Evolutionary conservation across 1,139 yeast species (phyloP), one percentile per base, ranked within the genome.

Genomic region (Yamadazyma dendronema): DNA sequence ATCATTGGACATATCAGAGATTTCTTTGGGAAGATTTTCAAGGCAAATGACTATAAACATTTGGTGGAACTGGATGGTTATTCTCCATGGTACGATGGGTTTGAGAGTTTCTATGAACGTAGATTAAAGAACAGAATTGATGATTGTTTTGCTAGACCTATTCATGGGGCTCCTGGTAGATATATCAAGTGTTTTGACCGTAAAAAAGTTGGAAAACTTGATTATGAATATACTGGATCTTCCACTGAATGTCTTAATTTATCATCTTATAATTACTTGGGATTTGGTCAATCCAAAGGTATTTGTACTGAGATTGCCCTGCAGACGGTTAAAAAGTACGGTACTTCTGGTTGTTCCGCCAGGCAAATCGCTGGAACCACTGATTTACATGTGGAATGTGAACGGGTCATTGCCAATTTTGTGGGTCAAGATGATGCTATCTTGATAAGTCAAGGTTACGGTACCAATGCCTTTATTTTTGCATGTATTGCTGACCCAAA

Each of bases 131-230:
- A 77, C 48, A 84, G 96, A 62, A 78, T 92, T 46, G 96, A 86
- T 55, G 97, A 92, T 61, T 89, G 97, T 61, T 92, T 92, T 62
- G 88, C 95, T 4, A 80, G 97, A 57, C 97, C 97, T 25, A 87
- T 95, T 23, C 85, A 87, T 42, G 97, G 97, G 29, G 98, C 92
- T 23, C 98, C 99, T 1, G 99, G 99, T 17, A 79, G 99, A 59
- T 83, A 72, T 53, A 81, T 92, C 52, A 77, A 81, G 40, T 81
- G 95, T 52, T 80, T 84, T 53, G 90, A 88, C 52, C 78, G 98
- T 49, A 67, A 71, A 28, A 73, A 90, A 12, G 68, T 72, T 30
- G 83, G 84, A 46, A 75, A 77, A 53, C 77, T 78, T 56, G 67
- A 68, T 47, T 87, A 77, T 57, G 71, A 76, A 28, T 86, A 84